Conservation (phyloP, 2,329 filamentous ascomycete genomes). For the Phialophora verrucosa region DNA sequence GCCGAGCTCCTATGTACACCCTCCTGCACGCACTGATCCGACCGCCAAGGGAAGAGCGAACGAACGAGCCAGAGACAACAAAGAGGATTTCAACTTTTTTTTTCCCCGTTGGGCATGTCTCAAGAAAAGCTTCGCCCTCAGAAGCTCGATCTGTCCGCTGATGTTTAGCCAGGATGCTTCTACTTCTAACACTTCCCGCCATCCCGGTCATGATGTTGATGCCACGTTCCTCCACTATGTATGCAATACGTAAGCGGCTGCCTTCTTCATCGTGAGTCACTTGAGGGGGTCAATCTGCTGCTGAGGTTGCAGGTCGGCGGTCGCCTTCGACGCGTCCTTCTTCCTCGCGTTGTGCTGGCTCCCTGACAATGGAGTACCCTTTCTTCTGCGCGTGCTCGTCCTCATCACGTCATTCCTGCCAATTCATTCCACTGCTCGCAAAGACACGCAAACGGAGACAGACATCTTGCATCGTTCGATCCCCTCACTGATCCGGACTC, state of each 20-base stretch:
- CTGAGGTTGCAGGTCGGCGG: too few species aligned
- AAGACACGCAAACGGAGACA: background rate
- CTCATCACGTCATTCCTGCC: background rate
- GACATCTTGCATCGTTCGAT: background rate
- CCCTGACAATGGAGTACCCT: background rate
- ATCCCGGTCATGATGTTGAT: background rate
- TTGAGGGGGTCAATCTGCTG: background rate
- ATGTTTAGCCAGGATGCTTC: background rate
- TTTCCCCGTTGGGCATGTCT: background rate
- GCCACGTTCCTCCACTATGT: background rate
- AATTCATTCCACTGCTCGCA: background rate
- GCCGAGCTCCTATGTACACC: background rate
- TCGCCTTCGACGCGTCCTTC: background rate
- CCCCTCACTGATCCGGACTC: background rate
- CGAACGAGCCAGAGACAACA: background rate
- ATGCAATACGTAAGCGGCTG: background rate
- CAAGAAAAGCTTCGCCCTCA: background rate
- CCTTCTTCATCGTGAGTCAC: background rate
- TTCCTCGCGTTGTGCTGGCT: background rate
- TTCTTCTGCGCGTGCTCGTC: background rate
- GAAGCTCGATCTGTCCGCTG: conserved; percentile 1
- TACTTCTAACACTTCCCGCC: background rate
- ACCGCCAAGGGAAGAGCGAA: background rate
- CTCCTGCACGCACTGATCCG: background rate
- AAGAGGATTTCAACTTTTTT: conserved; percentile 8